Base-by-base conservation (phyloP, 495 filamentous ascomycete genomes). In the Lasiosphaeriaceae sp. region DNA sequence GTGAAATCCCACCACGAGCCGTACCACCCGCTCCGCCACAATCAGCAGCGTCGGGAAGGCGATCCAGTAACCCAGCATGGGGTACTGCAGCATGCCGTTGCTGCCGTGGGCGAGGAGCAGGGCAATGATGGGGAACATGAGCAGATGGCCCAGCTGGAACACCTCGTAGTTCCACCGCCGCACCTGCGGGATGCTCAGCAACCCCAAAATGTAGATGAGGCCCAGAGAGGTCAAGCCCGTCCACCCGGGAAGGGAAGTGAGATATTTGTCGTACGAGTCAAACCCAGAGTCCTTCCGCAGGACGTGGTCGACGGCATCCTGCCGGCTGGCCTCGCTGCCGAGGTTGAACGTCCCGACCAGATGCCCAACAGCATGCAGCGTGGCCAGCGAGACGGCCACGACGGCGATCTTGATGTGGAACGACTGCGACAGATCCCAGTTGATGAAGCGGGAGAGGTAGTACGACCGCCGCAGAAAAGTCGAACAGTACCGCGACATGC, bases 61-160 rank as follows among this genome's bases (percentile, higher is more conserved):
- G 17, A 75, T 60, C 64, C 65, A 75, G 61, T 71, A 75, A 16
- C 72, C 72, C 23, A 75, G 55, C 69, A 75, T 75, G 39, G 71
- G 71, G 16, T 14, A 58, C 57, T 74, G 69, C 6, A 74, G 51
- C 3, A 73, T 55, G 2, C 55, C 67, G 1, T 56, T 56, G 1
- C 69, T 68, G 19, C 72, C 72, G 41, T 74, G 72, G 1, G 66
- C 70, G 21, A 60, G 60, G 4, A 73, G 53, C 9, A 74, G 57
- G 2, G 56, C 72, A 35, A 74, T 64, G 53, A 74, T 69, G 9
- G 71, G 72, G 45, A 66, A 74, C 69, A 73, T 73, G 17, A 73
- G 64, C 1, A 74, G 60, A 48, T 74, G 71, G 21, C 69, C 67
- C 5, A 71, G 58, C 47, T 74, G 72, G 59, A 74, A 74, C 17